Evolutionary conservation across 1,284 basidiomycete genomes (phyloP).

Genomic region (Rhizoctonia solani): DNA sequence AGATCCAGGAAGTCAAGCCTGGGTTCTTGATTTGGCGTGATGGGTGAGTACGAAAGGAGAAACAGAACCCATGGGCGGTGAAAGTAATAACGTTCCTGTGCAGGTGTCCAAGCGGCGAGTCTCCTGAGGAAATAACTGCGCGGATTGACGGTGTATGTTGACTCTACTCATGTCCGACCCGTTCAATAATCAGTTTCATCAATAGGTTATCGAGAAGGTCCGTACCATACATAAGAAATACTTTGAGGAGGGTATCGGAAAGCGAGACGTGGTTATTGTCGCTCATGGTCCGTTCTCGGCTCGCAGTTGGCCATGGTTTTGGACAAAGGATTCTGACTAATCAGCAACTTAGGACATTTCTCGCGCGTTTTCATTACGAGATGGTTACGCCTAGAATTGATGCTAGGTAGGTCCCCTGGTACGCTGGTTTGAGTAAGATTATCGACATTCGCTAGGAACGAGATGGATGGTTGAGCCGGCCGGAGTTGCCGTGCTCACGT

Average conservation of each 20-base stretch:
- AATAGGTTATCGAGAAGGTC: conserved; percentile 16
- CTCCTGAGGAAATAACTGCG: conserved; percentile 26
- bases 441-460: conserved; percentile 1
- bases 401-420: neutral
- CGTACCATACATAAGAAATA: conserved; percentile 21
- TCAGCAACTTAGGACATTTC: conserved; percentile 26
- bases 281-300: conserved; percentile 8
- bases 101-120: conserved; percentile 30
- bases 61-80: neutral
- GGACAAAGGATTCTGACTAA: neutral
- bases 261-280: conserved; percentile 30
- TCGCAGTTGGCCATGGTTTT: neutral
- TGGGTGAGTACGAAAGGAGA: conserved; percentile 40
- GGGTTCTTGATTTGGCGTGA: conserved; percentile 52
- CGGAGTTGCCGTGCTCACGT: conserved; percentile 29
- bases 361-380: conserved; percentile 33
- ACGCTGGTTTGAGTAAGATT: neutral
- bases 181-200: neutral
- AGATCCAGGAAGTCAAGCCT: conserved; percentile 48
- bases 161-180: neutral
- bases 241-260: conserved; percentile 20
- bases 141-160: conserved; percentile 11
- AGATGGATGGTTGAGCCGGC: conserved; percentile 32
- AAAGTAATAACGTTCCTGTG: neutral
- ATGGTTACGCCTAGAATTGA: conserved; percentile 27